Evolutionary conservation across 805 yeast genomes (phyloP), one percentile per base, ranked within the genome.

Genomic region (Hanseniaspora guilliermondii): DNA sequence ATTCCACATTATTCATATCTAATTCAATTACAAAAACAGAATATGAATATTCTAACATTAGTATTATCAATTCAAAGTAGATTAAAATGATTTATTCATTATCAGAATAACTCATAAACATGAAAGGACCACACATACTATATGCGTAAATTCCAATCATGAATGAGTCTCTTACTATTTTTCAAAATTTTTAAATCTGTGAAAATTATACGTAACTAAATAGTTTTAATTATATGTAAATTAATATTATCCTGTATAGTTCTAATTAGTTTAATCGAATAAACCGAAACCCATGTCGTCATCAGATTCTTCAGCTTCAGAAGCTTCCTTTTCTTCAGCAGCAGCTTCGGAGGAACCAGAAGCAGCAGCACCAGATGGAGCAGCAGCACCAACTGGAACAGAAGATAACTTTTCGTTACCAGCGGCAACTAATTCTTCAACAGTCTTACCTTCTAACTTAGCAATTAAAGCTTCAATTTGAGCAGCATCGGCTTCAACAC

Each of bases 301-400:
- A 59, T 68, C 71, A 62, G 79, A 78, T 70, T 79, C 84, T 72
- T 76, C 80, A 65, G 68, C 82, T 65, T 74, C 87, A 66, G 74
- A 82, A 63, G 71, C 86, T 64, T 73, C 93, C 58, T 71, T 93
- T 58, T 73, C 95, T 57, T 74, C 93, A 63, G 77, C 85, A 62
- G 79, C 82, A 61, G 73, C 82, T 71, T 74, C 85, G 68, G 78
- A 83, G 66, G 83, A 82, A 66, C 83, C 79, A 64, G 85, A 82
- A 68, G 78, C 79, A 68, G 77, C 79, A 69, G 80, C 76, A 65
- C 84, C 73, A 64, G 93, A 75, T 68, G 87, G 80, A 73, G 93
- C 95, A 73, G 96, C 93, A 77, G 95, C 97, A 74, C 96, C 97
- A 69, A 96, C 68, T 75, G 97, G 97, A 64, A 91, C 94, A 64